phyloP scores from a whole-genome alignment of 2,329 filamentous ascomycete genomes.

The Hymenoscyphus repandus region DNA sequence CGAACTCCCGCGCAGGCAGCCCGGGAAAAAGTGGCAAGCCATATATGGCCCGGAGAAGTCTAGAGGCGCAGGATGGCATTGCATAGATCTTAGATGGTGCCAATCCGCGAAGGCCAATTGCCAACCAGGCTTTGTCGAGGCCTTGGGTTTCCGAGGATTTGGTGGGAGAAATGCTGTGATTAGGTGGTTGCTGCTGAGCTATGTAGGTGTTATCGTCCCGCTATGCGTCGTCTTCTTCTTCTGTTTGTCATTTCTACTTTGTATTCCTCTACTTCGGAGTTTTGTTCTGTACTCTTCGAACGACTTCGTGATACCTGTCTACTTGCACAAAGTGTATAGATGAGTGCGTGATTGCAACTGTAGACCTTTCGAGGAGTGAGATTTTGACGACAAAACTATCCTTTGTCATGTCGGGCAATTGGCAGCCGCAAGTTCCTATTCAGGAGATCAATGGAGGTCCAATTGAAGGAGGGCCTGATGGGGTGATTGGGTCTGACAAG shows the following conservation, averaged over 20 bases:
- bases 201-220: neutral
- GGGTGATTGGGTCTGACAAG: constrained; percentile 21
- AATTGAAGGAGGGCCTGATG: constrained; percentile 21
- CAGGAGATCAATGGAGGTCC: constrained; percentile 22
- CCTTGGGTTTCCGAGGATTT: neutral
- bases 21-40: neutral
- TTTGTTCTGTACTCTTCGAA: no score
- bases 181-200: neutral
- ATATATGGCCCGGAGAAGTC: neutral
- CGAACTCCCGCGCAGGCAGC: neutral
- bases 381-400: neutral
- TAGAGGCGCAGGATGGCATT: neutral
- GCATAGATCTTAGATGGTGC: neutral
- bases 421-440: constrained; percentile 24
- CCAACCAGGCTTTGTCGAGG: neutral
- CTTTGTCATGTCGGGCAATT: constrained; percentile 23
- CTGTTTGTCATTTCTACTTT: neutral
- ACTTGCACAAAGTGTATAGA: no score
- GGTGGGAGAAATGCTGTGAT: neutral
- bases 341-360: neutral
- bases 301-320: no score
- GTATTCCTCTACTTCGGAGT: no score
- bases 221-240: neutral
- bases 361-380: neutral
- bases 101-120: neutral